phyloP scores from a whole-genome alignment of 306 rosid species.

The Coriaria nepalensis region DNA sequence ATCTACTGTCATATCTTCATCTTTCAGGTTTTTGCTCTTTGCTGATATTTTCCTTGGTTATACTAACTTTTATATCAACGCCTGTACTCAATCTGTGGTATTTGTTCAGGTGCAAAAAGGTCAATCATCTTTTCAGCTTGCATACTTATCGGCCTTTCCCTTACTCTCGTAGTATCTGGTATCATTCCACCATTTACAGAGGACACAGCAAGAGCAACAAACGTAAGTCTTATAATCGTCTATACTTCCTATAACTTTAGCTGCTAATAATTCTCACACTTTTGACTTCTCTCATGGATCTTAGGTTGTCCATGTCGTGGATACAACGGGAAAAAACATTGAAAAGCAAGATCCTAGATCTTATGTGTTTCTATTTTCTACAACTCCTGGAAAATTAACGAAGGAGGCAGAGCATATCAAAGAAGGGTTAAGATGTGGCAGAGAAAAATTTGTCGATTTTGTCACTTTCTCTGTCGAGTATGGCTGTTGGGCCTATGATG shows the following conservation, averaged over 20 bases:
- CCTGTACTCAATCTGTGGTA: too few species aligned
- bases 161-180: conserved; percentile 38
- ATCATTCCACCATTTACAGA: conserved; percentile 61
- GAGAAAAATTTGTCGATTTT: conserved; percentile 55
- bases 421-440: conserved; percentile 69
- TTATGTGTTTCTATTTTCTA: conserved; percentile 64
- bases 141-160: conserved; percentile 45
- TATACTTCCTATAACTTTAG: background rate
- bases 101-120: conserved; percentile 54
- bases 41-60: background rate
- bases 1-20: conserved; percentile 88
- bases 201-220: conserved; percentile 70
- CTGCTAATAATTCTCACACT: background rate
- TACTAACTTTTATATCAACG: conserved; percentile 6
- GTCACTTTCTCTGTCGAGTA: conserved; percentile 70
- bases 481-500: conserved; percentile 57
- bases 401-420: conserved; percentile 56
- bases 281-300: conserved; percentile 4
- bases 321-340: conserved; percentile 34
- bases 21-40: conserved; percentile 59
- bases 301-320: conserved; percentile 94
- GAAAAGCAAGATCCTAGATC: conserved; percentile 37
- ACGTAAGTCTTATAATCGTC: conserved; percentile 33
- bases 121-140: conserved; percentile 43
- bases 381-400: conserved; percentile 81